Percentiles rank a stretch among this genome's conserved stretches.
These are phyloP conservation scores for Rosa lucieae DNA, from an alignment of 306 rosid genomes.

Conservation along the genomic window DNA sequence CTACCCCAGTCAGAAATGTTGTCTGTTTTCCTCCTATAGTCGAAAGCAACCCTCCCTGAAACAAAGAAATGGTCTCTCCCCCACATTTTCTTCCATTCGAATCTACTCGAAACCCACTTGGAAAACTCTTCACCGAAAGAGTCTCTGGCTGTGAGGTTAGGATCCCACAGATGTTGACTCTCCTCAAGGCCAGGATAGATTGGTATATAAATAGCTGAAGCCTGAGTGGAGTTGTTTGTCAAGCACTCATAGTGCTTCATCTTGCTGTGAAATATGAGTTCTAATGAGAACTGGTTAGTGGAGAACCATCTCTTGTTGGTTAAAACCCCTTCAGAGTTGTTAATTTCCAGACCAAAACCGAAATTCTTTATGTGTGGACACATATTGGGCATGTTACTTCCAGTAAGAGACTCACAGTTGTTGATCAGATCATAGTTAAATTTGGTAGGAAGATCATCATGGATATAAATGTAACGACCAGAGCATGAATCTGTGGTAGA, in stretches of 20 bases:
- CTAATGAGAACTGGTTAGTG: constrained; percentile 61
- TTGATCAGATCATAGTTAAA: constrained; percentile 55
- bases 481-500: constrained; percentile 46
- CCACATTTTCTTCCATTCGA: constrained; percentile 50
- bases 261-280: constrained; percentile 54
- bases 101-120: constrained; percentile 34
- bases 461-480: constrained; percentile 61
- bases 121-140: constrained; percentile 32
- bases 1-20: constrained; percentile 48
- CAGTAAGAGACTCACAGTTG: constrained; percentile 61
- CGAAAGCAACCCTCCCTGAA: constrained; percentile 47
- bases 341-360: constrained; percentile 60
- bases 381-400: constrained; percentile 55
- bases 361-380: constrained; percentile 61
- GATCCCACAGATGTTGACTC: constrained; percentile 43
- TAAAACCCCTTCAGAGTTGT: constrained; percentile 36
- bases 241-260: constrained; percentile 60
- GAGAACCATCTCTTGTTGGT: constrained; percentile 43
- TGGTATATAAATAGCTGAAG: constrained; percentile 56
- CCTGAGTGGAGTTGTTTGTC: constrained; percentile 53
- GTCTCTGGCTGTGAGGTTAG: constrained; percentile 43
- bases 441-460: constrained; percentile 46
- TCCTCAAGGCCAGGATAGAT: constrained; percentile 54
- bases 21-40: constrained; percentile 39
- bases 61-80: constrained; percentile 59